phyloP scores from a whole-genome alignment of 257 asterid genomes.

The Scutellaria minor region DNA sequence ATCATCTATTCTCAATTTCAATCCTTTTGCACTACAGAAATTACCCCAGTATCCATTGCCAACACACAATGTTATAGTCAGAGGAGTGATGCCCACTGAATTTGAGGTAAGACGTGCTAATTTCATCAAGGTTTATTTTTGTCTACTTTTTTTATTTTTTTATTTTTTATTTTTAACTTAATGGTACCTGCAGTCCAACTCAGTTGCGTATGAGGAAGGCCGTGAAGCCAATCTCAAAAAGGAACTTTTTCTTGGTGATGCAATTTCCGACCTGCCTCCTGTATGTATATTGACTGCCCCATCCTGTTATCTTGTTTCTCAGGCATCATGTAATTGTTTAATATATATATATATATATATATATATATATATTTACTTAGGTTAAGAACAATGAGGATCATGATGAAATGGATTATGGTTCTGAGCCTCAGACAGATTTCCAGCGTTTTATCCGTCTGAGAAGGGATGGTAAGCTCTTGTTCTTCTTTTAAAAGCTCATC shows the following conservation, averaged over 20 bases:
- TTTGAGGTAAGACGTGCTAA: conserved; percentile 58
- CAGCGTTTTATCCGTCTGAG: conserved; percentile 65
- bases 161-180: neutral
- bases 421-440: conserved; percentile 53
- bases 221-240: conserved; percentile 35
- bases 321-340: neutral
- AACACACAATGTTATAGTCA: conserved; percentile 60
- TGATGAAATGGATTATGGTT: conserved; percentile 61
- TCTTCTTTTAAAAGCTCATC: neutral
- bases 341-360: too few relatives aligned
- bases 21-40: conserved; percentile 44
- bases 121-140: neutral
- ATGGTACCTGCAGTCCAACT: conserved; percentile 46
- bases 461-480: conserved; percentile 57
- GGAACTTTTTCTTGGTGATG: conserved; percentile 70
- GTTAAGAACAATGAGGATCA: conserved; percentile 62
- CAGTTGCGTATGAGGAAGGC: conserved; percentile 59
- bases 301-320: neutral
- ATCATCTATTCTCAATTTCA: neutral
- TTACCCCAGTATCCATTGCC: conserved; percentile 87
- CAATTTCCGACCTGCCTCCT: conserved; percentile 77
- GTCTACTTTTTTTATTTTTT: neutral
- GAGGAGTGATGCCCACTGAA: conserved; percentile 64
- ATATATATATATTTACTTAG: too few relatives aligned
- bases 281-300: conserved; percentile 43